These are phyloP conservation scores for Alternaria brassicae DNA, from an alignment of 2,329 filamentous ascomycete genomes.

Conservation along the genomic window DNA sequence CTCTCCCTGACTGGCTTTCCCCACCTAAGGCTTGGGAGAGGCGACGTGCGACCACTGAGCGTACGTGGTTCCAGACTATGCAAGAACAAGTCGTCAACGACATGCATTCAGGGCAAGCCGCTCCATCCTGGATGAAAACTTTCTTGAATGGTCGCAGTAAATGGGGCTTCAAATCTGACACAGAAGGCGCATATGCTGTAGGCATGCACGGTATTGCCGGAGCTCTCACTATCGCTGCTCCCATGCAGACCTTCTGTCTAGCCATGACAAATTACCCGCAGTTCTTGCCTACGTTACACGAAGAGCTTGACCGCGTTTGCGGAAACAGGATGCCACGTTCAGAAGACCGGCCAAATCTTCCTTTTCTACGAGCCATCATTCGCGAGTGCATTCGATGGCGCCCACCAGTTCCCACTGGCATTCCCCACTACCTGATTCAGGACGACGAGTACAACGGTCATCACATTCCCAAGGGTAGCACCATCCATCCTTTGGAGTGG, in stretches of 20 bases:
- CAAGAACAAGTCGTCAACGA: conserved; percentile 51
- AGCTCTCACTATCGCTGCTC: conserved; percentile 56
- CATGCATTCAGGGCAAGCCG: conserved; percentile 43
- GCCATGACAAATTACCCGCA: conserved; percentile 56
- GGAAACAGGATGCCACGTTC: conserved; percentile 47
- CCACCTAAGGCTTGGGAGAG: conserved; percentile 56
- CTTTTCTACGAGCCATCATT: conserved; percentile 50
- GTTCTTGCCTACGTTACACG: conserved; percentile 51
- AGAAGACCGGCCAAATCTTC: conserved; percentile 50
- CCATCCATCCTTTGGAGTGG: conserved; percentile 55
- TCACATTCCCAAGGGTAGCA: conserved; percentile 63
- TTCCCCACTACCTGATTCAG: conserved; percentile 62
- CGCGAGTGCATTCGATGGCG: conserved; percentile 55
- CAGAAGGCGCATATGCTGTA: conserved; percentile 56
- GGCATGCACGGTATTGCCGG: conserved; percentile 59
- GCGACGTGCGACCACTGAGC: conserved; percentile 53
- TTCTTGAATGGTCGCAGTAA: conserved; percentile 51
- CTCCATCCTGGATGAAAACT: conserved; percentile 54
- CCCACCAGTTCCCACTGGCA: conserved; percentile 53
- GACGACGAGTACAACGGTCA: conserved; percentile 66
- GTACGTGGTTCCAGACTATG: conserved; percentile 55
- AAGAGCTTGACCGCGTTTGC: conserved; percentile 52
- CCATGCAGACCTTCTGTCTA: conserved; percentile 58
- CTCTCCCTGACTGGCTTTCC: conserved; percentile 53
- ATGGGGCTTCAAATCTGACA: conserved; percentile 53